Conservation (phyloP, 2,329 filamentous ascomycete genomes). For the Aspergillus thermomutatus region DNA sequence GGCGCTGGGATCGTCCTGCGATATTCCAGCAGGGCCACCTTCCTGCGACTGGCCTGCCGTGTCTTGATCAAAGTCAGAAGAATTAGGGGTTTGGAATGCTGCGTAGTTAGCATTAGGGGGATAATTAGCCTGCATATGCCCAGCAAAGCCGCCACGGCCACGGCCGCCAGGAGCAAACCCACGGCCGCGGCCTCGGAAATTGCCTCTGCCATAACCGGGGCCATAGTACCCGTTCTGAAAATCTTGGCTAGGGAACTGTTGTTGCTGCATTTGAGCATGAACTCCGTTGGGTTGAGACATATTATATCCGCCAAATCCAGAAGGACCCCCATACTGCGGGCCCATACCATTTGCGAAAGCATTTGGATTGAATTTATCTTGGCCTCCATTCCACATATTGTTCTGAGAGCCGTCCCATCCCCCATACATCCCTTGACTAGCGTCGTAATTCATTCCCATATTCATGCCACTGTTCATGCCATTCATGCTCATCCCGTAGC, state of each 20-base stretch:
- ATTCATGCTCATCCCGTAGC: conserved; percentile 73
- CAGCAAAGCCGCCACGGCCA: conserved; percentile 36
- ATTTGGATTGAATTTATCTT: conserved; percentile 89
- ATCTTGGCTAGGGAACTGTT: conserved; percentile 60
- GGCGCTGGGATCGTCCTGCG: conserved; percentile 9
- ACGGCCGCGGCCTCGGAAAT: conserved; percentile 59
- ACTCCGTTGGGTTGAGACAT: conserved; percentile 77
- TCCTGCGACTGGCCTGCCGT: conserved; percentile 14
- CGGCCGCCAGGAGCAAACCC: conserved; percentile 51
- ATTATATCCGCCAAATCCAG: conserved; percentile 66
- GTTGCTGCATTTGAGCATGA: conserved; percentile 61
- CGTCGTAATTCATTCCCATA: conserved; percentile 64
- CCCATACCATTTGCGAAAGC: conserved; percentile 69
- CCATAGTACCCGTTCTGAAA: conserved; percentile 75
- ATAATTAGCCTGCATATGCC: conserved; percentile 36
- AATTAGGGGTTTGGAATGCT: conserved; percentile 30
- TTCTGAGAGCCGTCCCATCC: conserved; percentile 76
- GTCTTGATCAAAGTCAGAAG: conserved; percentile 26
- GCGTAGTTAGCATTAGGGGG: conserved; percentile 32
- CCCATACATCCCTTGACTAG: conserved; percentile 64
- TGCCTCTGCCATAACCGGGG: conserved; percentile 64
- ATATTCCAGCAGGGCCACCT: conserved; percentile 10
- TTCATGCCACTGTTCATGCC: conserved; percentile 73
- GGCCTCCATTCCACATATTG: conserved; percentile 72
- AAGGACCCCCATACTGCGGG: conserved; percentile 77